phyloP scores from a whole-genome alignment of 2,329 filamentous ascomycete genomes.

The Tolypocladium guangdongense region DNA sequence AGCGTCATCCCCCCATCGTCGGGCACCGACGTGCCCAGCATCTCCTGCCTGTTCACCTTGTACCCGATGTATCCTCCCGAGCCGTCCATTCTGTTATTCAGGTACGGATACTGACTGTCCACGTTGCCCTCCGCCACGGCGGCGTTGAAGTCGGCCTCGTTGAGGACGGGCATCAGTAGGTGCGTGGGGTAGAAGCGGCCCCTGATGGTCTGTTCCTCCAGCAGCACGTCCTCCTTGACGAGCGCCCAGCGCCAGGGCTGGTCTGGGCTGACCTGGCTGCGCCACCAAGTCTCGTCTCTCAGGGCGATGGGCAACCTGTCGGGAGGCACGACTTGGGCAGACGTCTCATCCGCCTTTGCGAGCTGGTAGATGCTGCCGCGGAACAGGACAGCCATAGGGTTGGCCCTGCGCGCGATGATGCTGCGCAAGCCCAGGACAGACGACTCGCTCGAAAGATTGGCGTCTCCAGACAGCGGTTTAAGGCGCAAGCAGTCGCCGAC shows the following conservation, averaged over 20 bases:
- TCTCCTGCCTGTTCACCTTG: slow-evolving; percentile 28
- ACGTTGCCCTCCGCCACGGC: slow-evolving; percentile 27
- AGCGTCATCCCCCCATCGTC: slow-evolving; percentile 21
- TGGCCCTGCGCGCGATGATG: slow-evolving; percentile 26
- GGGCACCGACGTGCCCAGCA: slow-evolving; percentile 30
- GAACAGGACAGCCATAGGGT: slow-evolving; percentile 26
- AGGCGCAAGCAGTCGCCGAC: slow-evolving; percentile 38
- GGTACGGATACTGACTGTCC: slow-evolving; percentile 32
- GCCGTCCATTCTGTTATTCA: slow-evolving; percentile 43
- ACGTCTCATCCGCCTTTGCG: slow-evolving; percentile 14
- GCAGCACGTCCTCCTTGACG: slow-evolving; percentile 32
- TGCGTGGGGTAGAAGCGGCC: slow-evolving; percentile 50
- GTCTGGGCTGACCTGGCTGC: slow-evolving; percentile 20
- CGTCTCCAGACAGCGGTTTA: slow-evolving; percentile 26
- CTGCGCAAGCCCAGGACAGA: slow-evolving; percentile 26
- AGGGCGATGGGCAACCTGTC: slow-evolving; percentile 31
- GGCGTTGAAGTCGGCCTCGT: slow-evolving; percentile 25
- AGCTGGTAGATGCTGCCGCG: slow-evolving; percentile 28
- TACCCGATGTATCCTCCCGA: slow-evolving; percentile 28
- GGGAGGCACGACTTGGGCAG: slow-evolving; percentile 18
- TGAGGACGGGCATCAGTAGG: slow-evolving; percentile 39
- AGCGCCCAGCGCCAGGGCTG: slow-evolving; percentile 27
- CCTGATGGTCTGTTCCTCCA: slow-evolving; percentile 36
- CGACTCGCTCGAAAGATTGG: slow-evolving; percentile 19
- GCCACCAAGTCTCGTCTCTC: slow-evolving; percentile 28